These are phyloP conservation scores for Globisporangium barbulae DNA, from an alignment of 352 stramenopile species.

Conservation along the genomic window DNA sequence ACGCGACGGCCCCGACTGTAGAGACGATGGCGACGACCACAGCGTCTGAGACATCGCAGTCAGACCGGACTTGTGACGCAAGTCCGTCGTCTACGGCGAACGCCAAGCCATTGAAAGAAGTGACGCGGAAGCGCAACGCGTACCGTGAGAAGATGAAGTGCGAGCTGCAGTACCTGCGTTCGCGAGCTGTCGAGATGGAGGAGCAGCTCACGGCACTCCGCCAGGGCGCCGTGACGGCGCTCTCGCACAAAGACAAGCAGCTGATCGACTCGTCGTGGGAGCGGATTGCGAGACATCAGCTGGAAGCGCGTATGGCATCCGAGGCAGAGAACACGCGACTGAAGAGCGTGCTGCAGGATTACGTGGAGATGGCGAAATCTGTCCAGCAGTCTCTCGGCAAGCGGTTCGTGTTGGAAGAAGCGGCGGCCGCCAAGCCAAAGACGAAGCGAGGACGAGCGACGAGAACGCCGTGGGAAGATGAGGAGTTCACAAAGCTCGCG, in stretches of 20 bases:
- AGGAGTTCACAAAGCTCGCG: background rate
- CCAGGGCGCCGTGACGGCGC: background rate
- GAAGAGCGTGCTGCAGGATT: background rate
- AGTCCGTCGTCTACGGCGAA: background rate
- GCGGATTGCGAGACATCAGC: slow-evolving; percentile 5
- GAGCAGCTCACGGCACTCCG: slow-evolving; percentile 25
- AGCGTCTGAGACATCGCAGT: background rate
- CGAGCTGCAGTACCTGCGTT: slow-evolving; percentile 31
- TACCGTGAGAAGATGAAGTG: slow-evolving; percentile 35
- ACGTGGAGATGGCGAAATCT: slow-evolving; percentile 6
- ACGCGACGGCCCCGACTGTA: background rate
- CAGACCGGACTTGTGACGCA: no score
- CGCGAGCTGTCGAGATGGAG: slow-evolving; percentile 29
- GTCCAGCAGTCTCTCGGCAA: slow-evolving; percentile 8
- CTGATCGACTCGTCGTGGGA: slow-evolving; percentile 15
- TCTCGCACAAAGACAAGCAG: slow-evolving; percentile 2
- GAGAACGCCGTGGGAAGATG: background rate
- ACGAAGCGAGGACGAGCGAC: background rate
- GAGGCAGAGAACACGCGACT: slow-evolving; percentile 12
- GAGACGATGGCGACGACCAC: background rate
- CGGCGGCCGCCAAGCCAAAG: background rate
- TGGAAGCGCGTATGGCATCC: background rate
- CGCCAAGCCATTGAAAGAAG: background rate
- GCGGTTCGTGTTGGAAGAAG: background rate
- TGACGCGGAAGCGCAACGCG: slow-evolving; percentile 21